Percentiles rank a stretch among this genome's conserved stretches.
These are phyloP conservation scores for Prillingera fragicola DNA, from an alignment of 1,284 basidiomycete species.

Conservation along the genomic window DNA sequence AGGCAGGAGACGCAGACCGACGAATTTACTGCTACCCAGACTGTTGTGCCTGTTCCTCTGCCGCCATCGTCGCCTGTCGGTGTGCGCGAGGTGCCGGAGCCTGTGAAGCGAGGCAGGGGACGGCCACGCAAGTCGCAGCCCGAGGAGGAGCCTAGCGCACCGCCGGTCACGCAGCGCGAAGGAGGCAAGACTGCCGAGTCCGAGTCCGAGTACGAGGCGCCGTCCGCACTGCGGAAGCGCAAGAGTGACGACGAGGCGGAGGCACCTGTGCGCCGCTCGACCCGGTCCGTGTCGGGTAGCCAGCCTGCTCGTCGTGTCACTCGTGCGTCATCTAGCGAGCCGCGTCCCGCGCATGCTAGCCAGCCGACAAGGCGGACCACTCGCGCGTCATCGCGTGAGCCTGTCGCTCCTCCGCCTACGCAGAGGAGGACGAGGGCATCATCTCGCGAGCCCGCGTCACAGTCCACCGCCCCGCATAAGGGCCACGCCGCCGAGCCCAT, in stretches of 20 bases:
- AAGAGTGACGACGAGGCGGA: not conserved
- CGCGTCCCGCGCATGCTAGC: not conserved
- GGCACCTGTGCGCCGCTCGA: too few relatives aligned
- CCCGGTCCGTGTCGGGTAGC: too few relatives aligned
- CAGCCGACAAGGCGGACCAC: slow-evolving; percentile 1
- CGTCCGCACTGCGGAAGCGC: not conserved
- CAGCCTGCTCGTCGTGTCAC: slow-evolving; percentile 1
- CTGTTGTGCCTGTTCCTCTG: too few relatives aligned
- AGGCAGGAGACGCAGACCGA: too few relatives aligned
- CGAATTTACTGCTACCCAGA: slow-evolving; percentile 7
- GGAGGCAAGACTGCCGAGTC: too few relatives aligned
- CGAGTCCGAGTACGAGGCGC: not conserved
- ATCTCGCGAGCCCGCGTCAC: slow-evolving; percentile 1
- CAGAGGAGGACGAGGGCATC: slow-evolving; percentile 1
- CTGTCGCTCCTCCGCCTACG: not conserved
- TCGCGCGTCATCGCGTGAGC: not conserved
- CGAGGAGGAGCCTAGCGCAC: too few relatives aligned
- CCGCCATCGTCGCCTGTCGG: too few relatives aligned
- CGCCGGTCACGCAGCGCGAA: too few relatives aligned
- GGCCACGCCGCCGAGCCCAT: not conserved
- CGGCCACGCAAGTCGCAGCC: too few relatives aligned
- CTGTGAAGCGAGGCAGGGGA: too few relatives aligned
- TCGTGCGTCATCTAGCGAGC: slow-evolving; percentile 3
- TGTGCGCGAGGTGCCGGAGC: too few relatives aligned
- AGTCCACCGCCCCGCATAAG: not conserved